These are phyloP conservation scores for Lycium barbarum DNA, from an alignment of 257 asterid species.

Conservation along the genomic window DNA sequence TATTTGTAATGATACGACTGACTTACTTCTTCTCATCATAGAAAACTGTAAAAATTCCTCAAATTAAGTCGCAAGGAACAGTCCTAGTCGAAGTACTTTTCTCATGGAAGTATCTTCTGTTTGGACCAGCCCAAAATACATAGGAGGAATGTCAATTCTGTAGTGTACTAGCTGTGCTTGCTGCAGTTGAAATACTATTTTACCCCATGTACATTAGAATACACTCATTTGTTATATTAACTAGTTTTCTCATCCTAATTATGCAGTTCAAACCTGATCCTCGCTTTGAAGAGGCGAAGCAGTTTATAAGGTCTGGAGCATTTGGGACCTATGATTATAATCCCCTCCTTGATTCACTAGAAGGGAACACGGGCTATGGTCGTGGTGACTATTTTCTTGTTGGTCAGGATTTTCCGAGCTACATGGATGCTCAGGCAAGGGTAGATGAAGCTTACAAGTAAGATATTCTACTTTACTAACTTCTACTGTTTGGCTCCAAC, in stretches of 20 bases:
- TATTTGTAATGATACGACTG: slow-evolving; percentile 13
- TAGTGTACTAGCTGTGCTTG: background rate
- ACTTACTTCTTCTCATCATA: slow-evolving; percentile 2
- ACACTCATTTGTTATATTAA: slow-evolving; percentile 1
- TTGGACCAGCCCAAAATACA: slow-evolving; percentile 13
- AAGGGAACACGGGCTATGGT: slow-evolving; percentile 91
- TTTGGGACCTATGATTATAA: slow-evolving; percentile 95
- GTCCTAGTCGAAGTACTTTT: background rate
- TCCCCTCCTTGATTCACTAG: slow-evolving; percentile 94
- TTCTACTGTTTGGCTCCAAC: background rate
- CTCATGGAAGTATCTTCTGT: slow-evolving; percentile 4
- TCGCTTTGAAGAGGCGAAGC: slow-evolving; percentile 95
- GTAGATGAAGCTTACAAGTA: slow-evolving; percentile 98
- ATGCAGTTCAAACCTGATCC: slow-evolving; percentile 92
- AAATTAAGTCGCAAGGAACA: slow-evolving; percentile 1
- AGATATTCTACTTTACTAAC: slow-evolving; percentile 36
- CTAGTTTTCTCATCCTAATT: slow-evolving; percentile 25
- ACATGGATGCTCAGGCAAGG: slow-evolving; percentile 85
- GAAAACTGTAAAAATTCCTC: background rate
- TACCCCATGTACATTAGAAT: background rate
- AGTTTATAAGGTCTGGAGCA: slow-evolving; percentile 88
- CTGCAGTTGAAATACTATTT: slow-evolving; percentile 17
- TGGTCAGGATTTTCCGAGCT: slow-evolving; percentile 86
- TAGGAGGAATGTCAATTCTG: background rate
- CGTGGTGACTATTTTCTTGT: slow-evolving; percentile 97